Conservation (phyloP, 208 protist species). For the Trypanosoma brucei region DNA sequence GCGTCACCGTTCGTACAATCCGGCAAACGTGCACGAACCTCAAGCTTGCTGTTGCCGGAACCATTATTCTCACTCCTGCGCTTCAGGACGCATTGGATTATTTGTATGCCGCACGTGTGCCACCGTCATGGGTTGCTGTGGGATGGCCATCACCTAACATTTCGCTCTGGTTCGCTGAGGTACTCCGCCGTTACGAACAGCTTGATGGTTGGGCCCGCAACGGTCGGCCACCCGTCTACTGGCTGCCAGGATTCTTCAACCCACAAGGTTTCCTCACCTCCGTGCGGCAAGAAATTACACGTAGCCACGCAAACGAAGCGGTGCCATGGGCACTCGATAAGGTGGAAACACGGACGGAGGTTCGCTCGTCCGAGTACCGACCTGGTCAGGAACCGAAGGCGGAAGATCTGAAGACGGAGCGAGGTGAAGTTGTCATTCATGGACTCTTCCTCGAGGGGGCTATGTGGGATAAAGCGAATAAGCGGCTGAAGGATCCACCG, state of each 20-base stretch:
- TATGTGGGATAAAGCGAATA: conserved; percentile 94
- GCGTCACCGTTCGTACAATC: conserved; percentile 73
- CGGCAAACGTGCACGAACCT: conserved; percentile 91
- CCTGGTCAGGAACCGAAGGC: conserved; percentile 89
- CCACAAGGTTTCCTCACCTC: conserved; percentile 98
- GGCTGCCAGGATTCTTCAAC: conserved; percentile 99
- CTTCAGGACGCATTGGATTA: conserved; percentile 94
- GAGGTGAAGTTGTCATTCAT: conserved; percentile 96
- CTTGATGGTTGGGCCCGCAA: conserved; percentile 89
- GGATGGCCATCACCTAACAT: conserved; percentile 96
- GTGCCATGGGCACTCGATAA: conserved; percentile 96
- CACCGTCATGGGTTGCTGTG: conserved; percentile 92
- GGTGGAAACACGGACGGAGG: conserved; percentile 92
- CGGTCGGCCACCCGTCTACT: conserved; percentile 93
- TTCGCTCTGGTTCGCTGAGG: conserved; percentile 95
- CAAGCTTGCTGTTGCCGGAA: conserved; percentile 95
- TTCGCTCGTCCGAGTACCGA: conserved; percentile 90
- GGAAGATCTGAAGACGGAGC: conserved; percentile 86
- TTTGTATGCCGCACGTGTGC: conserved; percentile 95
- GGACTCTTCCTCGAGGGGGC: conserved; percentile 97
- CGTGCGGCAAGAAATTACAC: conserved; percentile 96
- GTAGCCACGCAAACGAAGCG: conserved; percentile 85
- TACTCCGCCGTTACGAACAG: conserved; percentile 94
- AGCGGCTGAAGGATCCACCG: conserved; percentile 89
- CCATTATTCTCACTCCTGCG: conserved; percentile 95